A percentile compares a stretch with the other conserved stretches of the same genome.
Evolutionary conservation across 1,284 basidiomycete species (phyloP).

Genomic region (Blastosporella zonata): DNA sequence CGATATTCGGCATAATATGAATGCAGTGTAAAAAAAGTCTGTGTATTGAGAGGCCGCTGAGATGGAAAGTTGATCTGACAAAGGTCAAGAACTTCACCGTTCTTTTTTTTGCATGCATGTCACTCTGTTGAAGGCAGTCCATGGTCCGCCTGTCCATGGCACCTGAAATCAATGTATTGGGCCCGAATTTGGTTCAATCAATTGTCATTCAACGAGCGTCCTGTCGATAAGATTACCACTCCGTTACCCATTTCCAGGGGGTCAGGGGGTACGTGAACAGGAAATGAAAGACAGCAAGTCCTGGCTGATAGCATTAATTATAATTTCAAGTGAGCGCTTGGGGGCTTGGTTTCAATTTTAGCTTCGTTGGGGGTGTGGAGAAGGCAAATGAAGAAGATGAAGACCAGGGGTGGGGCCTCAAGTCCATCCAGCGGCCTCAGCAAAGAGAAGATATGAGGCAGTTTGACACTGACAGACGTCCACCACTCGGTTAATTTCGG

Average conservation of each 20-base stretch:
- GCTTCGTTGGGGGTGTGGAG: neutral
- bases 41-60: neutral
- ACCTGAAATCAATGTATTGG: no score
- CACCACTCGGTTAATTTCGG: slow-evolving; percentile 7
- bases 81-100: no score
- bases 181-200: no score
- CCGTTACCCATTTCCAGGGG: neutral
- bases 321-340: neutral
- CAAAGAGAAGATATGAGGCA: neutral
- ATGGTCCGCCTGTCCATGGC: neutral
- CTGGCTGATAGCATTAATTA: neutral
- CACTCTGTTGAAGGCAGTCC: no score
- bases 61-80: neutral
- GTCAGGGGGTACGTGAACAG: neutral
- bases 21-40: neutral
- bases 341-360: neutral
- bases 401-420: neutral
- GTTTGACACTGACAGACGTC: slow-evolving; percentile 1
- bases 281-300: neutral
- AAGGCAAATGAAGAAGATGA: neutral
- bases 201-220: neutral
- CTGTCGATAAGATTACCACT: neutral
- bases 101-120: no score
- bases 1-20: neutral
- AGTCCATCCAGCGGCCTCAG: neutral